These are phyloP conservation scores for Leishmania tarentolae DNA, from an alignment of 208 protist genomes.

Conservation along the genomic window DNA sequence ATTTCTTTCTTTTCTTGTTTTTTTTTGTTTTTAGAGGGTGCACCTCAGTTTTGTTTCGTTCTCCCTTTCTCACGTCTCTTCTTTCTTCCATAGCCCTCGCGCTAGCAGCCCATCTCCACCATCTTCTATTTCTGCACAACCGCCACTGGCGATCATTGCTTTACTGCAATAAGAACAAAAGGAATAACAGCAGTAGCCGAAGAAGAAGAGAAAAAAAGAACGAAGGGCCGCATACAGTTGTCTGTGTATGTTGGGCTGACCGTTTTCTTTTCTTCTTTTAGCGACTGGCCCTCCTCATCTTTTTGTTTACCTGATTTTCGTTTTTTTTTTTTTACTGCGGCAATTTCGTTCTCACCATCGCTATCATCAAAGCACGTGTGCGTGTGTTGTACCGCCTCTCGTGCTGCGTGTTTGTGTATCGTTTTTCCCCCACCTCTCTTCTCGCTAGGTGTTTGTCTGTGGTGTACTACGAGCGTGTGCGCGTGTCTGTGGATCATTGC, in stretches of 20 bases:
- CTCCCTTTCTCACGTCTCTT: neutral
- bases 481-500: neutral
- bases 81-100: neutral
- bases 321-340: neutral
- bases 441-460: neutral
- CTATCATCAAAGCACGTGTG: neutral
- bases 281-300: neutral
- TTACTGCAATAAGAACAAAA: neutral
- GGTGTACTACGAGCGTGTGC: neutral
- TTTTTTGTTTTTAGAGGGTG: constrained; percentile 9
- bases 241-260: neutral
- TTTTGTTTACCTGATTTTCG: neutral
- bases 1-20: constrained; percentile 8
- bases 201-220: neutral
- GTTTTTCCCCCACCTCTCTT: neutral
- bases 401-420: neutral
- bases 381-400: neutral
- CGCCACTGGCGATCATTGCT: neutral
- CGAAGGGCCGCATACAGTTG: neutral
- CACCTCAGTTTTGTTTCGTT: neutral
- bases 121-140: neutral
- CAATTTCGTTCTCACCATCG: neutral
- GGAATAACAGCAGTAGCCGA: neutral
- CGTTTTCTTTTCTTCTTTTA: neutral
- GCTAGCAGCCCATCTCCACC: neutral